Evolutionary conservation across 140 eudicot genomes (phyloP).

Genomic region (Flaveria floridana): DNA sequence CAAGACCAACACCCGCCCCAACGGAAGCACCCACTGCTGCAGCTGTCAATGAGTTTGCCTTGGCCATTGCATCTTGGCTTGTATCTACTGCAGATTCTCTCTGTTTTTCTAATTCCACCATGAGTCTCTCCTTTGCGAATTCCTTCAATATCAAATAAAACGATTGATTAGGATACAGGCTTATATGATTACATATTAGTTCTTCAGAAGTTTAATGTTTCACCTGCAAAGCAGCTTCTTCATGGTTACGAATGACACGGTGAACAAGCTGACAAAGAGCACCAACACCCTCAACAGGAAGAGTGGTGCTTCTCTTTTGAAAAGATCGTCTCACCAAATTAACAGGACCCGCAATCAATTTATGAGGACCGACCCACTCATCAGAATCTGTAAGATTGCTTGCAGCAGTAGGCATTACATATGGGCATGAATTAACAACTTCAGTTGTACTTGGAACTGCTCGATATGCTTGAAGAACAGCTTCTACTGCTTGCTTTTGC

Average conservation of each 20-base stretch:
- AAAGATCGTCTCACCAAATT: slow-evolving; percentile 63
- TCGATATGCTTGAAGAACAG: slow-evolving; percentile 76
- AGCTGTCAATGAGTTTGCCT: slow-evolving; percentile 66
- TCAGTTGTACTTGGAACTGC: slow-evolving; percentile 60
- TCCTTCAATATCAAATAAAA: slow-evolving; percentile 45
- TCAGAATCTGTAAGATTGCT: slow-evolving; percentile 41
- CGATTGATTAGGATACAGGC: not conserved
- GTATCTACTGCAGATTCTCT: slow-evolving; percentile 51
- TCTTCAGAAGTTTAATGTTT: not conserved
- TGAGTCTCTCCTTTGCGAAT: slow-evolving; percentile 68
- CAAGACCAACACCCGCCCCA: slow-evolving; percentile 90
- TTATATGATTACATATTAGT: not conserved
- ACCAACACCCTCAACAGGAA: slow-evolving; percentile 93
- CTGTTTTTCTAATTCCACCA: slow-evolving; percentile 63
- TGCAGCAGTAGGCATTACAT: slow-evolving; percentile 65
- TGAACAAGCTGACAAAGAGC: slow-evolving; percentile 77
- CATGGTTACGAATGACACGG: slow-evolving; percentile 63
- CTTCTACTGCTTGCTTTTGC: slow-evolving; percentile 71
- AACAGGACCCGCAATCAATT: slow-evolving; percentile 54
- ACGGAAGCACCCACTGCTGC: slow-evolving; percentile 95
- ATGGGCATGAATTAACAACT: slow-evolving; percentile 82
- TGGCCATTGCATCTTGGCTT: slow-evolving; percentile 56
- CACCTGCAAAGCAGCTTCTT: slow-evolving; percentile 91
- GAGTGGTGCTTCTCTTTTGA: slow-evolving; percentile 58
- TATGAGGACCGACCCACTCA: slow-evolving; percentile 44